These are phyloP conservation scores for Diaporthe vexans DNA, from an alignment of 2,329 filamentous ascomycete genomes.

Conservation along the genomic window DNA sequence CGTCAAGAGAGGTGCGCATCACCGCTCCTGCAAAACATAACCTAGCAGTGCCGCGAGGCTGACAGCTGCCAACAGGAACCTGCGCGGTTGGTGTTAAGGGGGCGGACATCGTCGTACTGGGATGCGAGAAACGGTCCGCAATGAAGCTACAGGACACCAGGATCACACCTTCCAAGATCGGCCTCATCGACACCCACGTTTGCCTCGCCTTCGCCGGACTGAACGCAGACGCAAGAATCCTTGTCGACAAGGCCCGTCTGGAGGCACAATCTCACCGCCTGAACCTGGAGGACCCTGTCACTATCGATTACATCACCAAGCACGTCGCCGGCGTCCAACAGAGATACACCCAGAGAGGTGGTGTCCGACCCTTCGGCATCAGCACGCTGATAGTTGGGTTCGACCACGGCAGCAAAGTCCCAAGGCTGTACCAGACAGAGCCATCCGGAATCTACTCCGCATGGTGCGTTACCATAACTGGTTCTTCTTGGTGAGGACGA, in stretches of 20 bases:
- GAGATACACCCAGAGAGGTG: constrained; percentile 98
- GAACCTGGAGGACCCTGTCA: constrained; percentile 96
- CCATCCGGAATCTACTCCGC: constrained; percentile 99
- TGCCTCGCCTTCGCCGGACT: constrained; percentile 97
- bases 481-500: constrained; percentile 40
- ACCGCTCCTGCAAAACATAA: not conserved
- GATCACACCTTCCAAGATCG: constrained; percentile 99
- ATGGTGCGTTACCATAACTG: constrained; percentile 73
- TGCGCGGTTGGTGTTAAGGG: constrained; percentile 99
- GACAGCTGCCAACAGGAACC: constrained; percentile 73
- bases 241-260: constrained; percentile 97
- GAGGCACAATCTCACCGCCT: constrained; percentile 98
- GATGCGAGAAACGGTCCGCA: constrained; percentile 98
- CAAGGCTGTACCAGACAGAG: constrained; percentile 96
- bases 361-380: constrained; percentile 98
- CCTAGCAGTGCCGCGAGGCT: not conserved
- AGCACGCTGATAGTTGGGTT: constrained; percentile 99
- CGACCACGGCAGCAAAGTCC: constrained; percentile 90
- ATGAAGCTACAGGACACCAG: constrained; percentile 99
- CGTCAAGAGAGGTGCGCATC: constrained; percentile 88
- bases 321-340: constrained; percentile 98
- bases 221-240: constrained; percentile 97
- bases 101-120: constrained; percentile 91
- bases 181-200: constrained; percentile 94
- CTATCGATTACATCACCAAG: constrained; percentile 99